Evolutionary conservation across 2,329 filamentous ascomycete species (phyloP), one percentile per base, ranked within the genome.

Genomic region (Helotiales sp.): DNA sequence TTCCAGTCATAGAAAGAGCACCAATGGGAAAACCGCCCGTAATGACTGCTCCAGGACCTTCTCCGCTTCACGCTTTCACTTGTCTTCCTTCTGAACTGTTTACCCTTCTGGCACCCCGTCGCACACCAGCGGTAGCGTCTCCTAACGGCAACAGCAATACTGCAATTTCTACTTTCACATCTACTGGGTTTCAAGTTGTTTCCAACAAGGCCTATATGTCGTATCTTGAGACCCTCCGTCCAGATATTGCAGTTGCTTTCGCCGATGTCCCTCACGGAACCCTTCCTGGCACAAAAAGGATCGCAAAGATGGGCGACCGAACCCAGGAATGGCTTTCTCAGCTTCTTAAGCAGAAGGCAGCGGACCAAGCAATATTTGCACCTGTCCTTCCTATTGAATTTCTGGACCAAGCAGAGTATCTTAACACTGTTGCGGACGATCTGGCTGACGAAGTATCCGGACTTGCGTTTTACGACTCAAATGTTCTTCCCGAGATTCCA

Each of bases 291-390:
- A 81, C 85, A 10, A 97, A 96, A 79, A 86, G 94, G 54, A 87
- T 91, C 55, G 84, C 88, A 40, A 93, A 92, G 75, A 97, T 97
- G 89, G 90, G 89, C 26, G 93, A 96, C 75, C 86, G 95, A 65
- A 97, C 93, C 0, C 91, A 96, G 76, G 85, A 87, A 43, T 98
- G 93, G 93, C 82, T 95, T 20, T 86, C 87, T 26, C 86, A 91
- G 69, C 87, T 93, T 60, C 82, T 93, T 40, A 79, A 77, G 11
- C 67, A 73, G 22, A 76, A 77, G 22, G 71, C 75, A n/a, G 71
- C 69, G 28, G 73, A 75, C 20, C 73, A 76, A 28, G 79, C 82
- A 3, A 79, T 91, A 70, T 87, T 91, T 79, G 84, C 90, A 2
- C 87, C 89, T 0, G 82, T 97, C 0, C 83, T 97, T 22, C 92